Base-by-base conservation (phyloP, 1,284 basidiomycete genomes). In the Ganoderma multipileum region DNA sequence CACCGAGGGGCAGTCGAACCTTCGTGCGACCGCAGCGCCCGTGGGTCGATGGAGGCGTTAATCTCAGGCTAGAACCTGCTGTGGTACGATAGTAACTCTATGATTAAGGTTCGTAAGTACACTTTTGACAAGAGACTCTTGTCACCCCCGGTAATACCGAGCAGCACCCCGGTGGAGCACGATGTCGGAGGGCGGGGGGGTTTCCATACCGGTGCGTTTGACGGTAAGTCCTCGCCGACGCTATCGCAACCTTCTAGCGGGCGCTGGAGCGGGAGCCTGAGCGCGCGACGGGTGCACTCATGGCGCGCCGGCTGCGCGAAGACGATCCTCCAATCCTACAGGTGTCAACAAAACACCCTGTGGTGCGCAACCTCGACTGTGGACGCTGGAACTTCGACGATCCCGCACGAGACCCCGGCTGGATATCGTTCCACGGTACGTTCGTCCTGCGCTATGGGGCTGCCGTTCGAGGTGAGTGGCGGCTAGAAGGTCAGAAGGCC, bases 171-270 rank as follows among this genome's bases (percentile, higher is more conserved):
- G 8, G 20, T 2, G 38, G 38, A 5, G 41, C 41, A 50, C 47
- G 23, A 23, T 9, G 8, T 14, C 47, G 12, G 47, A 9, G 23
- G 20, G 23, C 20, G 3, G n/a, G 44, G 50, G 20, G 12, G 6
- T 30, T 55, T 30, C 52, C 28, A 33, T 55, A 20, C 52, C 52
- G 52, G 52, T 33, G 52, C 52, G 52, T 55, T 55, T 30, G 52
- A 20, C 52, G 26, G 16, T 14, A 2, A 6, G 16, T 33, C 28
- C 52, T 55, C 28, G 52, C 52, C 30, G 52, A 55, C 52, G 52
- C 52, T 55, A 55, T 55, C 12, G 14, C 52, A 1, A 18, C 12
- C 52, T 33, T 55, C 52, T 55, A 33, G 52, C 52, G 52, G 52
- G 28, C 50, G 33, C 33, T 8, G 7, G 38, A 11, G 7, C 9